Evolutionary conservation across 2,329 filamentous ascomycete genomes (phyloP).

Genomic region (Cercospora canescens): DNA sequence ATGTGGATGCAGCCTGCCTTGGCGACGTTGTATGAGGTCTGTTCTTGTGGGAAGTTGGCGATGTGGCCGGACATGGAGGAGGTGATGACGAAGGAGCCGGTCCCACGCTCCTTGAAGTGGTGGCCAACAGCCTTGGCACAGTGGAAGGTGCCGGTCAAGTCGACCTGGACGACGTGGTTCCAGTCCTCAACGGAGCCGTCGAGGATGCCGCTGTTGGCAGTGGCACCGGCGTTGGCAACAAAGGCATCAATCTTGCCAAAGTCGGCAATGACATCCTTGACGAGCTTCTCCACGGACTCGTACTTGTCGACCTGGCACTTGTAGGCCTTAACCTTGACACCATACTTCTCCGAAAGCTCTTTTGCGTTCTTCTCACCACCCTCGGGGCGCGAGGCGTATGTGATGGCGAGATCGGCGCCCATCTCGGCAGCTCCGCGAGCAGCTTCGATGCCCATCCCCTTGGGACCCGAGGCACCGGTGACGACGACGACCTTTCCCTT

Average conservation of each 20-base stretch:
- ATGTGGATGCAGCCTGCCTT: slow-evolving; percentile 64
- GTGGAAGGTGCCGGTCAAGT: slow-evolving; percentile 82
- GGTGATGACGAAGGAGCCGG: slow-evolving; percentile 66
- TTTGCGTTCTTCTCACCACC: slow-evolving; percentile 67
- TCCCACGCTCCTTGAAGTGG: slow-evolving; percentile 69
- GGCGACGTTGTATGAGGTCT: slow-evolving; percentile 64
- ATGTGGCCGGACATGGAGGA: slow-evolving; percentile 77
- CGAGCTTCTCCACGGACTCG: slow-evolving; percentile 57
- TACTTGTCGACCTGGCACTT: slow-evolving; percentile 62
- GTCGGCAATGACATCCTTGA: slow-evolving; percentile 63
- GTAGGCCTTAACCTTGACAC: slow-evolving; percentile 68
- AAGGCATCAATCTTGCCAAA: slow-evolving; percentile 70
- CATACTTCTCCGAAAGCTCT: slow-evolving; percentile 60
- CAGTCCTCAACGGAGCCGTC: slow-evolving; percentile 70
- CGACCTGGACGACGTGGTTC: slow-evolving; percentile 78
- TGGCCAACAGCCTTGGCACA: slow-evolving; percentile 86
- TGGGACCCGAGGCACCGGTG: slow-evolving; percentile 59
- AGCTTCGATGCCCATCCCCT: slow-evolving; percentile 67
- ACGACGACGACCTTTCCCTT: slow-evolving; percentile 57
- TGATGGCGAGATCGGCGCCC: slow-evolving; percentile 66
- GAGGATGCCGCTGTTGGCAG: slow-evolving; percentile 67
- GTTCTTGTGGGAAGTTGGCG: slow-evolving; percentile 78
- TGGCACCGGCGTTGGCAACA: slow-evolving; percentile 70
- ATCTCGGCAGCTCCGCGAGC: slow-evolving; percentile 65
- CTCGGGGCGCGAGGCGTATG: slow-evolving; percentile 62